These are phyloP conservation scores for Monilinia fructigena DNA, from an alignment of 2,329 filamentous ascomycete species.

Conservation along the genomic window DNA sequence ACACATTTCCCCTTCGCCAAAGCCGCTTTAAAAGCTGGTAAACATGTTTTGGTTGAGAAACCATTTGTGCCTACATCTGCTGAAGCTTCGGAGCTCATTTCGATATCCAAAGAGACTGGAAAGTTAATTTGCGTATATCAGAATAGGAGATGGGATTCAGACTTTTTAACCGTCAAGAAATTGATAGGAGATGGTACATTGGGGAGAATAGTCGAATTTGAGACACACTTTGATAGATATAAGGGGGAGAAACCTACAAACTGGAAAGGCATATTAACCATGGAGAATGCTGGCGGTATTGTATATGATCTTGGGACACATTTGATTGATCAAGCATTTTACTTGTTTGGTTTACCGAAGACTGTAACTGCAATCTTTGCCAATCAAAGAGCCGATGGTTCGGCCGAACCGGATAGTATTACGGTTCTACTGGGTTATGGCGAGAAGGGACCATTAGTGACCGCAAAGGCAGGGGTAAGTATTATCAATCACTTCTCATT, in stretches of 20 bases:
- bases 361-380: conserved; percentile 66
- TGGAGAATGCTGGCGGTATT: conserved; percentile 62
- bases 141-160: conserved; percentile 67
- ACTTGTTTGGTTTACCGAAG: conserved; percentile 67
- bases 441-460: conserved; percentile 58
- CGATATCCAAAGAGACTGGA: conserved; percentile 42
- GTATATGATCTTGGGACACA: conserved; percentile 76
- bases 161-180: conserved; percentile 69
- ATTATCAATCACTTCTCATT: neutral
- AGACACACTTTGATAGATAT: conserved; percentile 79
- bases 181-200: conserved; percentile 59
- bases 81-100: conserved; percentile 63
- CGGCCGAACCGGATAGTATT: conserved; percentile 54
- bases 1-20: conserved; percentile 67
- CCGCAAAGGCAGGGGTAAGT: conserved; percentile 60
- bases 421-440: conserved; percentile 67
- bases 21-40: conserved; percentile 64
- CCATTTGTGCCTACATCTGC: conserved; percentile 72
- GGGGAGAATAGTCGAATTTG: conserved; percentile 73
- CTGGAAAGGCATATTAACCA: conserved; percentile 66
- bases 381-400: conserved; percentile 58
- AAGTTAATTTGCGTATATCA: conserved; percentile 49
- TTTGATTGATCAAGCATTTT: conserved; percentile 71
- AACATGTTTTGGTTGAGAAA: conserved; percentile 81
- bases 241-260: conserved; percentile 56